Evolutionary conservation across 495 filamentous ascomycete species (phyloP), one percentile per base, ranked within the genome.

Genomic region (Tuber calosporum): DNA sequence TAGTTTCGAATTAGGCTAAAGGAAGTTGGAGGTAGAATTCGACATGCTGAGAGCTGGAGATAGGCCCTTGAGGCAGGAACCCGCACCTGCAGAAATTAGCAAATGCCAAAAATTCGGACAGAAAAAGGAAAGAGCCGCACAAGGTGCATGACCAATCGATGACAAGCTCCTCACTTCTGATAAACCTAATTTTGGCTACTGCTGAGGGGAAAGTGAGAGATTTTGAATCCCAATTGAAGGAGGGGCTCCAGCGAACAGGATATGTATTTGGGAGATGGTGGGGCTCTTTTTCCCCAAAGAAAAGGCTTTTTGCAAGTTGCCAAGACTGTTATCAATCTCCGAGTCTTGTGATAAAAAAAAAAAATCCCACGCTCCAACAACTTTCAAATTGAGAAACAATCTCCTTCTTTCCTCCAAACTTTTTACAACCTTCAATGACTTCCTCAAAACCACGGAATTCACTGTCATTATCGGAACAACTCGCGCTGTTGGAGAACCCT

Each of bases 401-500:
- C 45, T 76, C 70, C 73, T 73, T 71, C 39, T 39, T 38, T 45
- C 43, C 39, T 66, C 34, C 36, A 69, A 20, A 66, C 39, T 11
- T 5, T 69, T 72, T 36, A 20, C 26, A 75, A 68, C 37, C 73
- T 67, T 66, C 39, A 77, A 80, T 80, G 78, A 67, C 77, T 69
- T 79, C 75, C 39, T 69, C 72, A 66, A 80, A 80, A 37, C 72
- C 79, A 30, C 76, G 76, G 62, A 73, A 75, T 68, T 70, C 76
- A 0, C 78, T 80, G 34, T 84, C 88, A n/a, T 82, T 88, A 48
- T 87, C 86, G n/a, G 87, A 90, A 76, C 88, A 91, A 81, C 83
- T 91, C 71, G 87, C 88, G 66, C 87, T 91, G 67, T 81, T 92
- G 4, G 86, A 90, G 36, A 87, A 89, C 79, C 86, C 87, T 69